phyloP scores from a whole-genome alignment of 2,329 filamentous ascomycete genomes.

The Aspergillus piperis region DNA sequence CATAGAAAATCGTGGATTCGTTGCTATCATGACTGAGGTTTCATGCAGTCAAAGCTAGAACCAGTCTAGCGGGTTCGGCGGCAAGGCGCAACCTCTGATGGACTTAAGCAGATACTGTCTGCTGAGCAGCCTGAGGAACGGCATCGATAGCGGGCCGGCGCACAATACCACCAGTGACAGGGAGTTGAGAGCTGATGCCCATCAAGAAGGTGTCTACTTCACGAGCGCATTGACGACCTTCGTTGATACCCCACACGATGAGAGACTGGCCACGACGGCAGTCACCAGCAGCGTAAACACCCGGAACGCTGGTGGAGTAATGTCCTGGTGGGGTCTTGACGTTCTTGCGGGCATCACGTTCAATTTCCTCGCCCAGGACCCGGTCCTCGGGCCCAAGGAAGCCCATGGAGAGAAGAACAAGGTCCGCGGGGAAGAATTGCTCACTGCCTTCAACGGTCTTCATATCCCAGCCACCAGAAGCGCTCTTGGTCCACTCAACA shows the following conservation, averaged over 20 bases:
- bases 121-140: conserved; percentile 37
- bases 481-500: conserved; percentile 92
- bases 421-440: conserved; percentile 93
- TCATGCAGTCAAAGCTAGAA: conserved; percentile 4
- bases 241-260: conserved; percentile 98
- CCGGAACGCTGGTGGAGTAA: conserved; percentile 83
- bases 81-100: neutral
- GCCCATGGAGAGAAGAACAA: conserved; percentile 94
- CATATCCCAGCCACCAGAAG: conserved; percentile 95
- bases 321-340: conserved; percentile 88
- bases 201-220: conserved; percentile 89
- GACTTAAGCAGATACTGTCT: conserved; percentile 33
- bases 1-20: conserved; percentile 17
- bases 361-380: conserved; percentile 81
- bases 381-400: conserved; percentile 93
- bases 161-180: conserved; percentile 89
- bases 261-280: conserved; percentile 92
- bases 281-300: conserved; percentile 92
- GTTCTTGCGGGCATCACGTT: conserved; percentile 91
- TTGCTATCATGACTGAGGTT: conserved; percentile 20
- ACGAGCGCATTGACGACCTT: conserved; percentile 87
- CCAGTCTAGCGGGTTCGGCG: conserved; percentile 12
- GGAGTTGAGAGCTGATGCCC: conserved; percentile 71
- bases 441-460: conserved; percentile 92
- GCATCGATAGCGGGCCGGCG: conserved; percentile 66